Conservation (phyloP, 495 filamentous ascomycete species). For the Trichoderma reesei region DNA sequence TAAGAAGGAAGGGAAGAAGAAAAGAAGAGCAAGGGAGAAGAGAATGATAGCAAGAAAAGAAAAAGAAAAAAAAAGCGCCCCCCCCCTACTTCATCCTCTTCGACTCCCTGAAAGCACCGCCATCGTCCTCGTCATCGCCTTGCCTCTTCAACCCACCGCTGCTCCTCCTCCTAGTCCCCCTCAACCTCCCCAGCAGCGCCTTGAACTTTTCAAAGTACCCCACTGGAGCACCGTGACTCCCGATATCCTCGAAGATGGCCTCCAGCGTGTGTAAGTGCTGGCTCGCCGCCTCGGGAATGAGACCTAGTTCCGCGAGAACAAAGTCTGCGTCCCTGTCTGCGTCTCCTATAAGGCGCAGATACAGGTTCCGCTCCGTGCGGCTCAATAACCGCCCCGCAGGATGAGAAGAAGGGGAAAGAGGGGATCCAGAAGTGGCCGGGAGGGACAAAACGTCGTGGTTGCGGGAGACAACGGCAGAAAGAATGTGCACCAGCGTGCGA, state of each 20-base stretch:
- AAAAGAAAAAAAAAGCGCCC: background rate
- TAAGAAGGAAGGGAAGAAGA: background rate
- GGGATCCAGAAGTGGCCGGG: too few relatives aligned
- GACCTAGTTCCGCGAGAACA: constrained; percentile 26
- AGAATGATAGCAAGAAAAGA: background rate
- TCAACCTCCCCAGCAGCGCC: constrained; percentile 22
- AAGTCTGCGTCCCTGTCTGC: constrained; percentile 23
- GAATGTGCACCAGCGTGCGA: constrained; percentile 29
- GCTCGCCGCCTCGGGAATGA: constrained; percentile 29
- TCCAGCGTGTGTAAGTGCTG: constrained; percentile 27
- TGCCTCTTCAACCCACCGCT: constrained; percentile 8
- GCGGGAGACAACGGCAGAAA: constrained; percentile 26
- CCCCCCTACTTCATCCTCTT: constrained; percentile 9
- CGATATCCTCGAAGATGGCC: constrained; percentile 16
- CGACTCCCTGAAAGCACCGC: background rate
- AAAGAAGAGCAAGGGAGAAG: background rate
- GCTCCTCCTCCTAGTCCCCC: constrained; percentile 9
- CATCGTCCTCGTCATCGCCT: constrained; percentile 4
- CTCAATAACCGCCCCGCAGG: background rate
- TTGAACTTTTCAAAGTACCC: constrained; percentile 24
- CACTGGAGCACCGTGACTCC: constrained; percentile 17
- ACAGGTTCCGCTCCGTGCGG: constrained; percentile 27
- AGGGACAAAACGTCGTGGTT: constrained; percentile 18
- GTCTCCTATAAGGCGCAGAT: constrained; percentile 28
- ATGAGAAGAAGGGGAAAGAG: too few relatives aligned